A percentile compares a stretch with the other conserved stretches of the same genome.
These are phyloP conservation scores for Conringia planisiliqua DNA, from an alignment of 345 rosid species.

Conservation along the genomic window DNA sequence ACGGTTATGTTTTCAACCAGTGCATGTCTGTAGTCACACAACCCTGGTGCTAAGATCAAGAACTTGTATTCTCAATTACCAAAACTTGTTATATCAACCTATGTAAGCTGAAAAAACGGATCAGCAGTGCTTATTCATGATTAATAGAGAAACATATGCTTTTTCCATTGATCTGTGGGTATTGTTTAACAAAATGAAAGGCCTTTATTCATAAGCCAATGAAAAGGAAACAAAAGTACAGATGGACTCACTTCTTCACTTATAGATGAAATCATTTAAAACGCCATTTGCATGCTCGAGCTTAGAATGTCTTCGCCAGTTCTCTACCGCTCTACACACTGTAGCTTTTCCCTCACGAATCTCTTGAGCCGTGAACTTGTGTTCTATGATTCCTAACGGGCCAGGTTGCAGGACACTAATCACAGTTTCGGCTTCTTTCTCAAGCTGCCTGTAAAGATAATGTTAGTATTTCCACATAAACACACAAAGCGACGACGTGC, in stretches of 20 bases:
- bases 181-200: neutral
- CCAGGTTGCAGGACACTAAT: constrained; percentile 83
- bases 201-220: neutral
- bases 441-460: constrained; percentile 52
- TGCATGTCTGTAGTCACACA: constrained; percentile 21
- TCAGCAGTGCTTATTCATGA: neutral
- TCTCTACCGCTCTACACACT: constrained; percentile 58
- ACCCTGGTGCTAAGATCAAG: neutral
- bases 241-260: constrained; percentile 28
- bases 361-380: constrained; percentile 75
- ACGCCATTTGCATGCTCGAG: constrained; percentile 46
- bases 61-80: constrained; percentile 20
- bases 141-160: neutral
- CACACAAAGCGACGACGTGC: neutral
- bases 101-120: constrained; percentile 1
- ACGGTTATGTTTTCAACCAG: constrained; percentile 24
- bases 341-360: constrained; percentile 57
- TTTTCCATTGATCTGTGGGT: neutral
- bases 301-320: constrained; percentile 58
- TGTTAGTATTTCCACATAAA: neutral
- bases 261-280: constrained; percentile 49
- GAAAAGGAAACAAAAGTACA: neutral
- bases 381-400: constrained; percentile 80
- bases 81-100: constrained; percentile 5
- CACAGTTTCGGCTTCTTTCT: constrained; percentile 82